Evolutionary conservation across 148 eudicot genomes (phyloP).

Genomic region (Polygonum aviculare): DNA sequence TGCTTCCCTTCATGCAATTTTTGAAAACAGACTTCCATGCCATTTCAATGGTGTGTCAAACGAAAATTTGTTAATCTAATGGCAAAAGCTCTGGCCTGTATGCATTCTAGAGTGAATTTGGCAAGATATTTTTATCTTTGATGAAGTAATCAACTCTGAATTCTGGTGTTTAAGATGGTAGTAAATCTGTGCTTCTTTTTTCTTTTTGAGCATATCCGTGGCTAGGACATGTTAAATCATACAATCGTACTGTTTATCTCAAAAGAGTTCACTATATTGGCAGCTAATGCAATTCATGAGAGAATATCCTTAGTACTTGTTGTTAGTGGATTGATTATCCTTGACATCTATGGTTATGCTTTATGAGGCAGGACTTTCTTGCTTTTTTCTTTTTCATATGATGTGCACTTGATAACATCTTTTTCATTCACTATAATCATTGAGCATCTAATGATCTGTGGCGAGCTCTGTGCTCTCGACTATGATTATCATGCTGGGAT

Average conservation of each 20-base stretch:
- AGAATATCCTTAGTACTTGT: background rate
- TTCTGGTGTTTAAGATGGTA: background rate
- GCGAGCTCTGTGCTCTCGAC: background rate
- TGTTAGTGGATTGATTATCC: constrained; percentile 1
- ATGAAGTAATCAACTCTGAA: background rate
- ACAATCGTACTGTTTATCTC: background rate
- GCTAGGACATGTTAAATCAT: background rate
- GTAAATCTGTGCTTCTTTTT: background rate
- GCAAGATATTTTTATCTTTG: background rate
- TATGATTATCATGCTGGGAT: background rate
- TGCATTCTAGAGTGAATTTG: background rate
- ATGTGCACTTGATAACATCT: constrained; percentile 11
- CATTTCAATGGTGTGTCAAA: background rate
- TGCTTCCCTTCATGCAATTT: background rate
- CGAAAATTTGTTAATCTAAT: background rate
- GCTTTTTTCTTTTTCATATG: background rate
- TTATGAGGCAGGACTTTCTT: constrained; percentile 1
- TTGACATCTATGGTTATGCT: background rate
- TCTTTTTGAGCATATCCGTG: background rate
- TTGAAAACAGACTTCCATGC: background rate
- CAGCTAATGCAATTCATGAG: background rate
- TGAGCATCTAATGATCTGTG: background rate
- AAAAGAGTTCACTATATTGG: background rate
- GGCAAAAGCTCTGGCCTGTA: background rate
- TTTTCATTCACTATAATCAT: background rate